Evolutionary conservation across 805 yeast genomes (phyloP).

Genomic region (Candida suzukii): DNA sequence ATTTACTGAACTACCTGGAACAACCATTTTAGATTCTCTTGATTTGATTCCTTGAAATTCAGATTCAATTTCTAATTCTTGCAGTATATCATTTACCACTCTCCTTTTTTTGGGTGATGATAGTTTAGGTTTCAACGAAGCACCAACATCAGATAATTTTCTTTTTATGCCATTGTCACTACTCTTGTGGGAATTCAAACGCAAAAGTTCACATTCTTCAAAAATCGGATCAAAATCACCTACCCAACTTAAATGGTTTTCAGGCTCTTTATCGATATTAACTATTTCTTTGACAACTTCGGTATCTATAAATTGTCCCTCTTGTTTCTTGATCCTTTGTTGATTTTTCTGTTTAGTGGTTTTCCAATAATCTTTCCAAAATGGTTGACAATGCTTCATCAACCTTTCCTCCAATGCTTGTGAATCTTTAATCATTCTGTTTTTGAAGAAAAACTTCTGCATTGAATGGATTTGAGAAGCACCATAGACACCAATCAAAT

Average conservation of each 20-base stretch:
- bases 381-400: slow-evolving; percentile 28
- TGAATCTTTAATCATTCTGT: slow-evolving; percentile 34
- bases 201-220: slow-evolving; percentile 10
- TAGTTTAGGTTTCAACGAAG: too few species aligned
- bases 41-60: neutral
- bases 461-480: slow-evolving; percentile 49
- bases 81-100: neutral
- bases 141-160: too few species aligned
- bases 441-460: slow-evolving; percentile 47
- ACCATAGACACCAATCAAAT: slow-evolving; percentile 48
- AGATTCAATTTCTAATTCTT: neutral
- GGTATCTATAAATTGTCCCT: slow-evolving; percentile 25
- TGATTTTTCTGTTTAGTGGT: slow-evolving; percentile 2
- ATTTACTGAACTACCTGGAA: slow-evolving; percentile 8
- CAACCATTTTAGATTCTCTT: neutral
- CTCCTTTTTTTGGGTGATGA: slow-evolving; percentile 1
- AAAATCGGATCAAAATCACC: slow-evolving; percentile 16
- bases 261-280: slow-evolving; percentile 11
- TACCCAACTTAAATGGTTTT: slow-evolving; percentile 13
- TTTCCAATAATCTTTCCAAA: slow-evolving; percentile 52
- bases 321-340: slow-evolving; percentile 31
- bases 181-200: neutral
- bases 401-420: slow-evolving; percentile 27
- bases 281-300: slow-evolving; percentile 21
- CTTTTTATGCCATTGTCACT: too few species aligned